Percentiles rank a stretch among this genome's conserved stretches.
These are phyloP conservation scores for Pyronema domesticum DNA, from an alignment of 495 filamentous ascomycete genomes.

Conservation along the genomic window DNA sequence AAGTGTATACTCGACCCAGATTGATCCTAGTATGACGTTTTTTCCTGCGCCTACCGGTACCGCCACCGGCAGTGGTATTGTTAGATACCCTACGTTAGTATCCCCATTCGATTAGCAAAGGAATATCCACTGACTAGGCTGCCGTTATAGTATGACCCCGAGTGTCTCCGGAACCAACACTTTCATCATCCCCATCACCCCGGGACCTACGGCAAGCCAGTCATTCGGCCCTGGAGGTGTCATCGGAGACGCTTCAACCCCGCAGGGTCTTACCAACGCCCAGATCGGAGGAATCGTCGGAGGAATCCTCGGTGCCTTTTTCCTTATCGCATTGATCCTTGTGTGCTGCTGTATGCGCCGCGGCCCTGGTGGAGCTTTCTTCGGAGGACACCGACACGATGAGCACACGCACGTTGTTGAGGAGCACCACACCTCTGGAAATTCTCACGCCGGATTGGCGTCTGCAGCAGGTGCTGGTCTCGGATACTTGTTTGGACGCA, in stretches of 20 bases:
- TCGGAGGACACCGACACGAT: constrained; percentile 8
- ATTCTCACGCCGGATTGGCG: constrained; percentile 2
- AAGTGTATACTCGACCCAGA: neutral
- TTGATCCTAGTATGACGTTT: neutral
- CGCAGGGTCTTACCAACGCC: constrained; percentile 14
- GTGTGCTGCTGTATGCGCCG: constrained; percentile 22
- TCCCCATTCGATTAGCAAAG: neutral
- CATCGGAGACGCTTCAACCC: neutral
- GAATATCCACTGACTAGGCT: neutral
- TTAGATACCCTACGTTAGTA: neutral
- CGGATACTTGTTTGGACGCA: constrained; percentile 15
- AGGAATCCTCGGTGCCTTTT: constrained; percentile 22
- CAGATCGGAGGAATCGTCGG: constrained; percentile 25
- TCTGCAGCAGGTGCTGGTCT: constrained; percentile 17
- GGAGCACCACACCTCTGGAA: constrained; percentile 2
- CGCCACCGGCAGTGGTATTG: too few relatives aligned
- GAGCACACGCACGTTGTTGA: constrained; percentile 11
- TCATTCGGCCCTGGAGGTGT: constrained; percentile 1
- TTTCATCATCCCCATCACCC: constrained; percentile 18
- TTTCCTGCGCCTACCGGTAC: neutral
- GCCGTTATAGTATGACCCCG: neutral
- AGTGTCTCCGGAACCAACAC: constrained; percentile 19
- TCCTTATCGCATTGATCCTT: constrained; percentile 21
- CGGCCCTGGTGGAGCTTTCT: constrained; percentile 16
- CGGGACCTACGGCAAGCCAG: constrained; percentile 2